Evolutionary conservation across 805 yeast genomes (phyloP).

Genomic region (Suhomyces tanzawaensis): DNA sequence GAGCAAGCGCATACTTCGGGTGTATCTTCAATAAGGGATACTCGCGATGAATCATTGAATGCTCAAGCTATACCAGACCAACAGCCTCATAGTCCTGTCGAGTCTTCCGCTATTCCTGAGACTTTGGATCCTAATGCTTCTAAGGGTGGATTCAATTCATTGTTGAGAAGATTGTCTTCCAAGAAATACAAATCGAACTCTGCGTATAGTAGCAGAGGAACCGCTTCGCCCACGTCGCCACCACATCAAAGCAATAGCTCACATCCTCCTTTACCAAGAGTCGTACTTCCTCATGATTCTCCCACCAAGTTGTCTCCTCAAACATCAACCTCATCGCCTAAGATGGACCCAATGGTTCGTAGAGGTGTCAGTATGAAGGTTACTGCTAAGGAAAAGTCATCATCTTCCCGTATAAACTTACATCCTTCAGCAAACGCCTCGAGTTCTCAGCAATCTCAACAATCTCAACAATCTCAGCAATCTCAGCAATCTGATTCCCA

Average conservation of each 20-base stretch:
- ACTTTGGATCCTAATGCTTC: conserved; percentile 35
- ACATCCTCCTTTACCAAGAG: conserved; percentile 11
- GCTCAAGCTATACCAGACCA: conserved; percentile 23
- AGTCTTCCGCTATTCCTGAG: conserved; percentile 18
- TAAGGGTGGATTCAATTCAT: conserved; percentile 31
- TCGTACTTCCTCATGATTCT: conserved; percentile 10
- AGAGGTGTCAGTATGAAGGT: conserved; percentile 62
- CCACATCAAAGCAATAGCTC: neutral
- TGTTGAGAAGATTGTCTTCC: conserved; percentile 36
- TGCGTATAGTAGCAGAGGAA: conserved; percentile 1
- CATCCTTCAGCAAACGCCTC: conserved; percentile 5
- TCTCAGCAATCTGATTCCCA: neutral
- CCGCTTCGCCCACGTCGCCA: conserved; percentile 15
- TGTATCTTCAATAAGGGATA: conserved; percentile 15
- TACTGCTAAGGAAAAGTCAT: conserved; percentile 52
- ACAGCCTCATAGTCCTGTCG: conserved; percentile 27
- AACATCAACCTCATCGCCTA: conserved; percentile 12
- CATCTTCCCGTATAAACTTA: conserved; percentile 10
- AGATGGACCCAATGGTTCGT: conserved; percentile 47
- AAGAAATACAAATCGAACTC: conserved; percentile 23
- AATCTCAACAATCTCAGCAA: neutral
- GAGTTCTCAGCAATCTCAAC: conserved; percentile 6
- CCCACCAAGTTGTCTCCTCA: conserved; percentile 14
- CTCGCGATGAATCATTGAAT: conserved; percentile 2
- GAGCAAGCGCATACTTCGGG: conserved; percentile 40